Conservation (phyloP, 2,329 filamentous ascomycete genomes). For the Ceratocystis lukuohia region DNA sequence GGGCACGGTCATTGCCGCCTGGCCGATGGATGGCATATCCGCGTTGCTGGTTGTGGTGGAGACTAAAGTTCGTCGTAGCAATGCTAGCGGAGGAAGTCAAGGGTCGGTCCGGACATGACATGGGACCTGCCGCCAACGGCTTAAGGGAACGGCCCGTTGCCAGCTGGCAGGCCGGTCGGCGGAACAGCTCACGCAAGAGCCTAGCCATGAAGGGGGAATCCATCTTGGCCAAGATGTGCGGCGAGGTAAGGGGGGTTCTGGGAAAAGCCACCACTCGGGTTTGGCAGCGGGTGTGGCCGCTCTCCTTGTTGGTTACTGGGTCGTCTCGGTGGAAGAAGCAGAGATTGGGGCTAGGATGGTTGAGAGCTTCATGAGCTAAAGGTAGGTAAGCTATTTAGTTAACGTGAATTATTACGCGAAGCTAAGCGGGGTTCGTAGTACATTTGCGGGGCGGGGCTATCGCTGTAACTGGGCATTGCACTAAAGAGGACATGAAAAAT, state of each 20-base stretch:
- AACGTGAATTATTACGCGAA: not conserved
- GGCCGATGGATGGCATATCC: slow-evolving; percentile 21
- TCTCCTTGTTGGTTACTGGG: not conserved
- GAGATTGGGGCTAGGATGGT: not conserved
- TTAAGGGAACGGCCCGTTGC: slow-evolving; percentile 29
- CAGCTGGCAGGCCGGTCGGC: slow-evolving; percentile 45
- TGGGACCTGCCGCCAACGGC: slow-evolving; percentile 19
- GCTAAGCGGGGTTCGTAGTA: slow-evolving; percentile 1
- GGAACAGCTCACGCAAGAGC: slow-evolving; percentile 76
- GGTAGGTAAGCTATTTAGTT: not conserved
- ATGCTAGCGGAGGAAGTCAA: slow-evolving; percentile 20
- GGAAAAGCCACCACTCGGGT: not conserved
- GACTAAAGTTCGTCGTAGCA: slow-evolving; percentile 23
- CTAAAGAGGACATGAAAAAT: not conserved
- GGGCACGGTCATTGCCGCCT: slow-evolving; percentile 2
- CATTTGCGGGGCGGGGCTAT: slow-evolving; percentile 18
- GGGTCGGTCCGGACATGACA: slow-evolving; percentile 14
- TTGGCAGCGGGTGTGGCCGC: not conserved
- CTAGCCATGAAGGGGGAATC: slow-evolving; percentile 66
- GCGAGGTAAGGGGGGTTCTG: not conserved
- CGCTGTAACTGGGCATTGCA: slow-evolving; percentile 2
- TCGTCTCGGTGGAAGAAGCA: not conserved
- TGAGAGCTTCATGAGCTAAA: not conserved
- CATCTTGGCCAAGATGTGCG: slow-evolving; percentile 38
- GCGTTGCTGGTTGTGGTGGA: slow-evolving; percentile 22